Percentiles rank a stretch among this genome's conserved stretches.
These are phyloP conservation scores for Euphorbia schlechtendalii DNA, from an alignment of 441 rosid species.

Conservation along the genomic window DNA sequence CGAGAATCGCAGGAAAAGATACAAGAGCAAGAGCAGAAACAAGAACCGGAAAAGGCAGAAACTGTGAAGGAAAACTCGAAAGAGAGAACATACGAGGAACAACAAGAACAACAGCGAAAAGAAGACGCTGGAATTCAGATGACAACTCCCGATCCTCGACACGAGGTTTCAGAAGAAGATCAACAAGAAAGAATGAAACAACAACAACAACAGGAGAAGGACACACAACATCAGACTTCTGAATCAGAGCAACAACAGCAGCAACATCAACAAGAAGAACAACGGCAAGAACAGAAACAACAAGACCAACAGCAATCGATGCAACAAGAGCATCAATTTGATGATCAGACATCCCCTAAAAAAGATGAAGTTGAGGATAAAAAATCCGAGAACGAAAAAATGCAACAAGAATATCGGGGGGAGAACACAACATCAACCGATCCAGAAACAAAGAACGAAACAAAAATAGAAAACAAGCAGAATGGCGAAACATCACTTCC, in stretches of 20 bases:
- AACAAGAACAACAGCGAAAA: conserved; percentile 34
- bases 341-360: conserved; percentile 11
- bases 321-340: conserved; percentile 13
- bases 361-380: conserved; percentile 3
- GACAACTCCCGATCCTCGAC: conserved; percentile 26
- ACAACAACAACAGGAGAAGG: conserved; percentile 25
- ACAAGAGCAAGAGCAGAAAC: not conserved
- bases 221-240: not conserved
- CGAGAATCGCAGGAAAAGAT: conserved; percentile 11
- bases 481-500: conserved; percentile 25
- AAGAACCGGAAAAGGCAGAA: not conserved
- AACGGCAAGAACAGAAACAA: conserved; percentile 24
- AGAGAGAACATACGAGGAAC: conserved; percentile 28
- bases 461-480: conserved; percentile 18
- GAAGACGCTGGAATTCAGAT: conserved; percentile 37
- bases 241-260: conserved; percentile 13
- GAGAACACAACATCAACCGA: conserved; percentile 2
- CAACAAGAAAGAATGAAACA: conserved; percentile 22
- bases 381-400: conserved; percentile 3
- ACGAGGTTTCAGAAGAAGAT: conserved; percentile 29
- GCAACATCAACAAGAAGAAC: not conserved
- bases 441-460: conserved; percentile 12
- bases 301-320: not conserved
- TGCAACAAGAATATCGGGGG: not conserved
- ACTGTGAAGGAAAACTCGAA: conserved; percentile 17